Evolutionary conservation across 495 filamentous ascomycete species (phyloP), one percentile per base, ranked within the genome.

Genomic region (Talaromyces trachyspermus): DNA sequence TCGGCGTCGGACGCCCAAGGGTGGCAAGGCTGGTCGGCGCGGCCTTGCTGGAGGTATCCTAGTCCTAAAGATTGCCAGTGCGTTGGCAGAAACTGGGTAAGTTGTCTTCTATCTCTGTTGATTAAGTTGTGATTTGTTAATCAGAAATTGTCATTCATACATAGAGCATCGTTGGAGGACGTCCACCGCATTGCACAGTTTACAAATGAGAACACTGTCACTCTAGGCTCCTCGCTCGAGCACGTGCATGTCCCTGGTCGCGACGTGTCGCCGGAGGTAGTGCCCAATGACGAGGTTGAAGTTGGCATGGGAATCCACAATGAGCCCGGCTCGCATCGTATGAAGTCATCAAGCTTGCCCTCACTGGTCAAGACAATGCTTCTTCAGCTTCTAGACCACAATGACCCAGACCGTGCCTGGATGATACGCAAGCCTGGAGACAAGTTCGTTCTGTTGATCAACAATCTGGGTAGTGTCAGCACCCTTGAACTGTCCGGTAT

Each of bases 231-330:
- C 1, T 88, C 84, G 14, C 62, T 98, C 40, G 81, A 83, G 40
- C 90, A 95, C 61, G 92, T 97, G 23, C 92, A 98, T 60, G 85
- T 98, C 0, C 92, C 92, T 0, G 92, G 92, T 10, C 75, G 88
- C 55, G 75, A 62, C 2, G 52, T 63, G 9, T 56, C 66, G 15
- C 61, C 56, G 9, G 84, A 81, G 35, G 65, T 66, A 4, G 65
- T 95, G 48, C 70, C 68, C 24, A 59, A 71, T 0, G 83, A 80
- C 33, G 85, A 97, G 69, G 81, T 95, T 17, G 92, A 98, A 70
- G 75, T 98, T 54, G 92, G 92, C 6, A 98, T 97, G 92, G 92
- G 92, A 9, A 96, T 97, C 62, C 92, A 98, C 64, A 98, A 98
- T 59, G 92, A 98, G 65, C 79, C 86, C 1, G 92, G 92, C 1